phyloP scores from a whole-genome alignment of 371 early-diverging fungal species.

The Vairimorpha necatrix region DNA sequence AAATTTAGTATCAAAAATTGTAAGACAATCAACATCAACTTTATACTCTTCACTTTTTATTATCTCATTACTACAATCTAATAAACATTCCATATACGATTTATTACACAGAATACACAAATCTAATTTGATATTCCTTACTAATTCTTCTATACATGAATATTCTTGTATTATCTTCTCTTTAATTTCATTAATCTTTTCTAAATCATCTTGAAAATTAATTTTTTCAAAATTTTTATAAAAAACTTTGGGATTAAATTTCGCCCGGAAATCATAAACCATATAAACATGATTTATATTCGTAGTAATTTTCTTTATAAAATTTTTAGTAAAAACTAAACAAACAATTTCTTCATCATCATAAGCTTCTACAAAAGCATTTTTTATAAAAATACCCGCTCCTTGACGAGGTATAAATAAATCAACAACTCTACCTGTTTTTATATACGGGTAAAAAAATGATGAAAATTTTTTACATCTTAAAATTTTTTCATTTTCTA shows the following conservation, averaged over 20 bases:
- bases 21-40: not conserved
- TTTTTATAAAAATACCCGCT: constrained; percentile 21
- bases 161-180: constrained; percentile 15
- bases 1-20: not conserved
- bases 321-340: constrained; percentile 12
- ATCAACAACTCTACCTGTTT: constrained; percentile 53
- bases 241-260: constrained; percentile 48
- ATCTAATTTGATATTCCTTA: constrained; percentile 15
- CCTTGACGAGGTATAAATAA: constrained; percentile 43
- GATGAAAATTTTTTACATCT: constrained; percentile 12
- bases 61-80: constrained; percentile 17
- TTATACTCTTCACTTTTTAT: not conserved
- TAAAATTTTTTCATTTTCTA: constrained; percentile 18
- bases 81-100: constrained; percentile 14
- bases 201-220: not conserved
- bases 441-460: constrained; percentile 2
- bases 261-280: constrained; percentile 44
- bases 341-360: constrained; percentile 7
- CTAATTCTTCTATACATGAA: not conserved
- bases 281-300: constrained; percentile 7
- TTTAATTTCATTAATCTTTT: constrained; percentile 6
- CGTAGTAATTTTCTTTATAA: constrained; percentile 11
- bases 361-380: constrained; percentile 35
- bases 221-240: constrained; percentile 39
- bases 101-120: constrained; percentile 48